Percentiles rank a stretch among this genome's conserved stretches.
phyloP scores from a whole-genome alignment of 805 yeast genomes.

The Suhomyces sp. region DNA sequence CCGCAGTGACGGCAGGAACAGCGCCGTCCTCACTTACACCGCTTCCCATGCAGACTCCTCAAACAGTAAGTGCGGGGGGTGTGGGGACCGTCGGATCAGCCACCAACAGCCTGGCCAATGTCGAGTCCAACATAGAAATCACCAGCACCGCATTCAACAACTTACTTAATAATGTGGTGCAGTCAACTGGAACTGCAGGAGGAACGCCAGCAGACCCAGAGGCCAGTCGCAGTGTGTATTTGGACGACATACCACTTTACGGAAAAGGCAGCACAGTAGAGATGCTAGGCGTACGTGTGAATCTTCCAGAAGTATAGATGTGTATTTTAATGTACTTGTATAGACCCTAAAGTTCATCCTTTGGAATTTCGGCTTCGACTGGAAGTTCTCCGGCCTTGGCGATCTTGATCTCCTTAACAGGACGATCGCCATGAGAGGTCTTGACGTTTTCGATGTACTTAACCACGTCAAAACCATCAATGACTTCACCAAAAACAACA shows the following conservation, averaged over 20 bases:
- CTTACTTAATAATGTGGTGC: conserved; percentile 24
- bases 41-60: conserved; percentile 16
- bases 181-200: conserved; percentile 6
- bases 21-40: conserved; percentile 5
- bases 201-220: conserved; percentile 2
- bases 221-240: conserved; percentile 22
- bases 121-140: conserved; percentile 19
- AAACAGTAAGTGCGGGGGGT: conserved; percentile 8
- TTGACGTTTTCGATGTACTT: conserved; percentile 67
- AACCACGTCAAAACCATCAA: conserved; percentile 84
- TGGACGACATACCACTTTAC: conserved; percentile 38
- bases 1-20: conserved; percentile 5
- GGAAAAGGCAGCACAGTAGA: conserved; percentile 41
- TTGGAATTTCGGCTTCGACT: conserved; percentile 22
- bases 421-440: conserved; percentile 70
- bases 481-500: conserved; percentile 94
- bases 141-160: conserved; percentile 31
- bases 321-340: too few species aligned
- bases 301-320: conserved; percentile 7
- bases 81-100: conserved; percentile 9
- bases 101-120: conserved; percentile 2
- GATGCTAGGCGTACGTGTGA: conserved; percentile 30
- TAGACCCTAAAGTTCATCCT: conserved; percentile 1
- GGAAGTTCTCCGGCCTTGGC: conserved; percentile 68
- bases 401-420: conserved; percentile 62